Conservation (phyloP, 1,139 yeast genomes). For the Suhomyces coccinellae region DNA sequence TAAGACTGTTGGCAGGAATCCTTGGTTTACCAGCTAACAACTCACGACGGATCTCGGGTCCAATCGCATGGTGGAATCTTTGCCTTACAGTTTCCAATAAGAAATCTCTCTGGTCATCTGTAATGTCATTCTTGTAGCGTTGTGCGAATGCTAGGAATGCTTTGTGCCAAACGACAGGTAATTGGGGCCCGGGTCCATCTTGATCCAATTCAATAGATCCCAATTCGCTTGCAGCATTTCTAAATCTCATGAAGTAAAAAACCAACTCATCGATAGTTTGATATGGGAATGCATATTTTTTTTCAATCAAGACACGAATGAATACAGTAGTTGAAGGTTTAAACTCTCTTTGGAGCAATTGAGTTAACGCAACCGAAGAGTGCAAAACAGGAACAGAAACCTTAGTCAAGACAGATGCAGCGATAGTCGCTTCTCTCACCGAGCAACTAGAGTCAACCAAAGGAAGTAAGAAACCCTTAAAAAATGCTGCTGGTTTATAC, state of each 20-base stretch:
- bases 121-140: constrained; percentile 92
- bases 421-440: constrained; percentile 91
- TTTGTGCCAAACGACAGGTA: constrained; percentile 98
- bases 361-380: constrained; percentile 91
- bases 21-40: constrained; percentile 73
- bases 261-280: constrained; percentile 94
- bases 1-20: constrained; percentile 25
- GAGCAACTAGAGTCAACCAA: constrained; percentile 82
- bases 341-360: constrained; percentile 80
- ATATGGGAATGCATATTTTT: constrained; percentile 94
- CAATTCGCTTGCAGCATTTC: constrained; percentile 50
- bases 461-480: constrained; percentile 93
- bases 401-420: constrained; percentile 85
- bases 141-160: constrained; percentile 93
- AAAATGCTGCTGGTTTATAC: constrained; percentile 96
- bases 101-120: constrained; percentile 96
- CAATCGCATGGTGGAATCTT: constrained; percentile 83
- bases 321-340: constrained; percentile 88
- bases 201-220: constrained; percentile 29
- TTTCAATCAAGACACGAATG: constrained; percentile 84
- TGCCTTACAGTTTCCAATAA: constrained; percentile 87
- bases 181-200: constrained; percentile 47
- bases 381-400: constrained; percentile 93
- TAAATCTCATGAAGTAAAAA: constrained; percentile 90
- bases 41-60: constrained; percentile 95